Percentiles rank a stretch among this genome's conserved stretches.
Evolutionary conservation across 371 early-diverging fungal genomes (phyloP).

Genomic region (Mucor mucedo): DNA sequence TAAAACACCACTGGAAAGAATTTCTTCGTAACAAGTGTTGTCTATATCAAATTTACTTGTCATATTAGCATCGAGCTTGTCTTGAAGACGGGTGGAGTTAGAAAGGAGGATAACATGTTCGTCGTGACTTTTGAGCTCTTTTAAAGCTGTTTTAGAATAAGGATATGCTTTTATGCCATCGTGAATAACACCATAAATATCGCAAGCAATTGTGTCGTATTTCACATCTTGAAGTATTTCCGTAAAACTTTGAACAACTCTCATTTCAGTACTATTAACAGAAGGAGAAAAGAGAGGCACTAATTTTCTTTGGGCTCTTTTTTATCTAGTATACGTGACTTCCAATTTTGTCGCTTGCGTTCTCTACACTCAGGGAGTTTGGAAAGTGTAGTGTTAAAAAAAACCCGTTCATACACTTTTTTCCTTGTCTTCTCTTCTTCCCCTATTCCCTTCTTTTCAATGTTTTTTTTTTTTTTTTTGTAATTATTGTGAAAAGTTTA

Average conservation of each 20-base stretch:
- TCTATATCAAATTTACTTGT: constrained; percentile 34
- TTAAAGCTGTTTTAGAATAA: constrained; percentile 33
- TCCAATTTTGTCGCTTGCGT: too few relatives aligned
- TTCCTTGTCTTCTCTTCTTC: too few relatives aligned
- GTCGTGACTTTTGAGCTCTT: constrained; percentile 15
- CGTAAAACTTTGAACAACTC: constrained; percentile 25
- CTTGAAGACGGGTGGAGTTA: constrained; percentile 46
- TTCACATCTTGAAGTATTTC: constrained; percentile 17
- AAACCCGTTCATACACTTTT: too few relatives aligned
- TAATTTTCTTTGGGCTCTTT: neutral
- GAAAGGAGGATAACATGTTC: constrained; percentile 42
- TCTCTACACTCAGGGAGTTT: too few relatives aligned
- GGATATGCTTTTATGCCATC: constrained; percentile 43
- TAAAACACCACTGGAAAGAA: constrained; percentile 49
- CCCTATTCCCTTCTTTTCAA: too few relatives aligned
- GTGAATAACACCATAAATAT: constrained; percentile 55
- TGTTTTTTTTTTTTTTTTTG: too few relatives aligned
- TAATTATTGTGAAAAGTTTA: too few relatives aligned
- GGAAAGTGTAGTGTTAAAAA: too few relatives aligned
- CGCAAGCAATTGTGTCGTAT: constrained; percentile 49
- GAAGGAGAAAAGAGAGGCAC: neutral
- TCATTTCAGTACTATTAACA: constrained; percentile 10
- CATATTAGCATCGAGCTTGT: constrained; percentile 35
- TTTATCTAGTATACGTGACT: too few relatives aligned
- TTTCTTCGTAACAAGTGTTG: constrained; percentile 27